These are phyloP conservation scores for Alnus glutinosa DNA, from an alignment of 306 rosid genomes.

Conservation along the genomic window DNA sequence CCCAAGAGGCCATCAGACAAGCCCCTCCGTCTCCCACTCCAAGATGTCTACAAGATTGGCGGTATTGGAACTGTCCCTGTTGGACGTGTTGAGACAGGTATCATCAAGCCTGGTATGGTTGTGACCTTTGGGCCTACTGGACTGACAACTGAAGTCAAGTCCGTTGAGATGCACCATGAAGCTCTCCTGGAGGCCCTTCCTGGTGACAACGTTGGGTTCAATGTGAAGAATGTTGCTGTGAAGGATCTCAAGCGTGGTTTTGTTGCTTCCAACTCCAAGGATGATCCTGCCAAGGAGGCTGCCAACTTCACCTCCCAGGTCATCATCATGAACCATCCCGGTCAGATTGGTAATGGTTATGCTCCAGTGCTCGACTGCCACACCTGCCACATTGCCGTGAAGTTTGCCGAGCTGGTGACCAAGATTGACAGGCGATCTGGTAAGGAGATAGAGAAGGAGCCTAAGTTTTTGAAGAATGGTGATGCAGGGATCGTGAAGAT, in stretches of 20 bases:
- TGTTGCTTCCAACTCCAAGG: conserved; percentile 42
- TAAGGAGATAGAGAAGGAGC: conserved; percentile 33
- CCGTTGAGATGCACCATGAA: conserved; percentile 50
- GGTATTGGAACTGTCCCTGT: conserved; percentile 43
- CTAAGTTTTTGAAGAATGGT: conserved; percentile 45
- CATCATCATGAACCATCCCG: conserved; percentile 51
- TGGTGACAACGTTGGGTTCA: conserved; percentile 44
- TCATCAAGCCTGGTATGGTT: conserved; percentile 37
- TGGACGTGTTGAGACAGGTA: conserved; percentile 40
- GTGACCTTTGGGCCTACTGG: conserved; percentile 40
- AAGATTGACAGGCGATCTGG: conserved; percentile 44
- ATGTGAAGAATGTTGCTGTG: conserved; percentile 46
- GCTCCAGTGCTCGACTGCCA: conserved; percentile 48
- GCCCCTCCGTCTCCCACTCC: conserved; percentile 37
- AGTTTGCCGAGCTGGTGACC: conserved; percentile 39
- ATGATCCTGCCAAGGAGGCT: conserved; percentile 39
- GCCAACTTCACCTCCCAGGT: conserved; percentile 43
- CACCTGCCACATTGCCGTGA: conserved; percentile 48
- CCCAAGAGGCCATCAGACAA: conserved; percentile 42
- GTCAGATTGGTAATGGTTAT: conserved; percentile 39
- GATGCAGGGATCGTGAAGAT: conserved; percentile 46
- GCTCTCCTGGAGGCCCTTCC: conserved; percentile 40
- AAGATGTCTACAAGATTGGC: conserved; percentile 40
- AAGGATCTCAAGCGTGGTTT: conserved; percentile 47
- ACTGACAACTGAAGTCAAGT: conserved; percentile 41